Conservation (phyloP, 73 alveolate genomes). For the Chromera velia region DNA sequence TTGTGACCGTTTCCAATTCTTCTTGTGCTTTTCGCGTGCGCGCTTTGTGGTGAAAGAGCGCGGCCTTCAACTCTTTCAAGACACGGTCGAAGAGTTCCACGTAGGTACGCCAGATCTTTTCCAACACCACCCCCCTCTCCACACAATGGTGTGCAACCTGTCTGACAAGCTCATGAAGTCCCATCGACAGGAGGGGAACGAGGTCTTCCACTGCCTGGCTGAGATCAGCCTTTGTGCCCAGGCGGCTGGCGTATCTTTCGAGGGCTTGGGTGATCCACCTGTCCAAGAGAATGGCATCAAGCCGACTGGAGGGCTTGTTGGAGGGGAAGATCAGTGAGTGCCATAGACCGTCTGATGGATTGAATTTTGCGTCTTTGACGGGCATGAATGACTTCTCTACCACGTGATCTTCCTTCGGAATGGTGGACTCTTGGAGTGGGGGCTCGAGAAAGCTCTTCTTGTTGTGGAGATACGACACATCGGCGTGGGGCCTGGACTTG, state of each 20-base stretch:
- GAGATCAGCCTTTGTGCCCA: background rate
- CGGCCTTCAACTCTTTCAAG: conserved; percentile 14
- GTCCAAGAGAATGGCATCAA: conserved; percentile 37
- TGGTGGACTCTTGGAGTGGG: too few relatives aligned
- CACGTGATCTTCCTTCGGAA: too few relatives aligned
- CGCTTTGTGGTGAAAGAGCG: conserved; percentile 23
- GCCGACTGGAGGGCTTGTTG: conserved; percentile 33
- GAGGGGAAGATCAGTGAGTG: conserved; percentile 21
- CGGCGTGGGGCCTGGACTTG: too few relatives aligned
- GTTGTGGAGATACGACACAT: too few relatives aligned
- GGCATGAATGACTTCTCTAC: too few relatives aligned
- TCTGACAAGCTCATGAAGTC: conserved; percentile 24
- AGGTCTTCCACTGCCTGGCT: conserved; percentile 2
- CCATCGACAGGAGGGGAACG: conserved; percentile 32
- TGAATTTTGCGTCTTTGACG: too few relatives aligned
- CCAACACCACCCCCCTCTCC: conserved; percentile 24
- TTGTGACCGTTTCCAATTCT: background rate
- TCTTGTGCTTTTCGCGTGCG: conserved; percentile 20
- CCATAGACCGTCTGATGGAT: too few relatives aligned
- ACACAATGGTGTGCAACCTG: conserved; percentile 41
- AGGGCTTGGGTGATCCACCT: conserved; percentile 15
- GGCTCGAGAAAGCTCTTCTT: too few relatives aligned
- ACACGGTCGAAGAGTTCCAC: conserved; percentile 28
- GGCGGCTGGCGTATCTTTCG: background rate
- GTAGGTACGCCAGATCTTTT: conserved; percentile 43